These are phyloP conservation scores for Termitomyces sp. DNA, from an alignment of 768 basidiomycete species.

Conservation along the genomic window DNA sequence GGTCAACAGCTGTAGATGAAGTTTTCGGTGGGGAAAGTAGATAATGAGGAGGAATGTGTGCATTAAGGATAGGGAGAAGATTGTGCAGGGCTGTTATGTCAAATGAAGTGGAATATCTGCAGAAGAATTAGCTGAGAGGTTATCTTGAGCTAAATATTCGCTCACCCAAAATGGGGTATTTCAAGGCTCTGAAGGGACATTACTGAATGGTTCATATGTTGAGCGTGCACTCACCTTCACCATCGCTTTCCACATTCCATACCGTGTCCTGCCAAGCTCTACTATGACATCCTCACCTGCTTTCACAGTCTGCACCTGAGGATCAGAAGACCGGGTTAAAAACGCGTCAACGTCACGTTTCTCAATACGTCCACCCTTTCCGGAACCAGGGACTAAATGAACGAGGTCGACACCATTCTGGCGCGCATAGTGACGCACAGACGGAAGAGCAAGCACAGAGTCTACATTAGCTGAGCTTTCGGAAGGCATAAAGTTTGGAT, in stretches of 20 bases:
- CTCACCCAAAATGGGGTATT: constrained; percentile 81
- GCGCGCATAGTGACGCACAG: constrained; percentile 73
- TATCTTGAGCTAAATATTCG: not conserved
- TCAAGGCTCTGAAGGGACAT: constrained; percentile 57
- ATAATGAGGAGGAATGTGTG: constrained; percentile 61
- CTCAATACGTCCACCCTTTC: constrained; percentile 70
- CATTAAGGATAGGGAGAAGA: constrained; percentile 58
- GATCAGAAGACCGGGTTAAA: constrained; percentile 19
- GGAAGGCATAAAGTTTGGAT: constrained; percentile 39
- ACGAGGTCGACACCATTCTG: constrained; percentile 58
- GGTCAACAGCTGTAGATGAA: constrained; percentile 25
- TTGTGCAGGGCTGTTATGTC: constrained; percentile 69
- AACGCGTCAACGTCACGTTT: constrained; percentile 68
- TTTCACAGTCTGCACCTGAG: not conserved
- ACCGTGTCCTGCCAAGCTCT: constrained; percentile 70
- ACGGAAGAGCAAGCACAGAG: constrained; percentile 62
- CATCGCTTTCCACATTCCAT: constrained; percentile 91
- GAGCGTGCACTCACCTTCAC: constrained; percentile 47
- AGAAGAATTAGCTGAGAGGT: not conserved
- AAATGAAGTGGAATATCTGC: constrained; percentile 67
- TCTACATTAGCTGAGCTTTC: constrained; percentile 17
- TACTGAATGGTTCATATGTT: not conserved
- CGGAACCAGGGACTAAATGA: constrained; percentile 57
- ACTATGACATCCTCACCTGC: constrained; percentile 46
- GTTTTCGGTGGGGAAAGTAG: constrained; percentile 20